phyloP scores from a whole-genome alignment of 257 asterid species.

The Nicotiana otophora region DNA sequence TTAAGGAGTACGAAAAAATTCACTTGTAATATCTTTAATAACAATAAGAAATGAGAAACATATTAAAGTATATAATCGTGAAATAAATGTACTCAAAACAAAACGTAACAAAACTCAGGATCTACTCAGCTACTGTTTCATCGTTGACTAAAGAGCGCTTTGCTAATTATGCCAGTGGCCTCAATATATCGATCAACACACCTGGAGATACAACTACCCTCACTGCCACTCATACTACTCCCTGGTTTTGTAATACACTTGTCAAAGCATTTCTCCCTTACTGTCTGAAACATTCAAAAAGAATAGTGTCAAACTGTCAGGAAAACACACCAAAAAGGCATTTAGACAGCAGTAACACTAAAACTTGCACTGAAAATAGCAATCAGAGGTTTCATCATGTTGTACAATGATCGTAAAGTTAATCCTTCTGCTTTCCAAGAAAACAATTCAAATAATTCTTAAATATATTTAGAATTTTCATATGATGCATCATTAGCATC shows the following conservation, averaged over 20 bases:
- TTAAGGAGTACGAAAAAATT: no score
- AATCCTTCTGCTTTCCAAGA: no score
- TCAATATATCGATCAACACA: conserved; percentile 87
- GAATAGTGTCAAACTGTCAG: conserved; percentile 42
- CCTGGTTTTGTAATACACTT: conserved; percentile 89
- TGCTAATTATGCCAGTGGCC: conserved; percentile 74
- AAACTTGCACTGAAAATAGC: not conserved
- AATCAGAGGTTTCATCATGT: no score
- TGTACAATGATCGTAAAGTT: no score
- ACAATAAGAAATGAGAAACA: no score
- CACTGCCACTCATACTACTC: conserved; percentile 72
- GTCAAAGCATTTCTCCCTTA: conserved; percentile 82
- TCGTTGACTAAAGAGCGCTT: conserved; percentile 57
- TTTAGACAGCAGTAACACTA: not conserved
- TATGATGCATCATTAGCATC: no score
- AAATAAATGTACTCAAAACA: no score
- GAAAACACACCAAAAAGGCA: not conserved
- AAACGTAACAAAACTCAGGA: no score
- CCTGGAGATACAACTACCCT: conserved; percentile 85
- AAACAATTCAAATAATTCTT: no score
- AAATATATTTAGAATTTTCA: no score
- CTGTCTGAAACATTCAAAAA: conserved; percentile 38
- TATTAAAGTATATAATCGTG: no score
- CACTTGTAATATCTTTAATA: no score
- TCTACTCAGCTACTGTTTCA: conserved; percentile 19